Conservation (phyloP, 2,329 filamentous ascomycete genomes). For the Hypoxylon sp. region DNA sequence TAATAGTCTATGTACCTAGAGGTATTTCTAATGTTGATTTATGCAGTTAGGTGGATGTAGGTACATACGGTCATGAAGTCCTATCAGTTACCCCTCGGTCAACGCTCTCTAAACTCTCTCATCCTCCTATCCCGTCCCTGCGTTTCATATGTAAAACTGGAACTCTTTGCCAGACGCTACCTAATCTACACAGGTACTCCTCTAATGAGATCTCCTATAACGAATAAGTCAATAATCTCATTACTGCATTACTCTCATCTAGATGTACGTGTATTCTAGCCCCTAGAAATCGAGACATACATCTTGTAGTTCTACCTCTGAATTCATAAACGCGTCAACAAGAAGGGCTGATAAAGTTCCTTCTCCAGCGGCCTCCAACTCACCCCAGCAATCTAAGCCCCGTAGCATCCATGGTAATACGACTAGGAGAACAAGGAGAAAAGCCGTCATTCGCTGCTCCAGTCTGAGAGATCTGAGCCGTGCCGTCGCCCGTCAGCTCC, state of each 20-base stretch:
- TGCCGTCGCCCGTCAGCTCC: constrained; percentile 35
- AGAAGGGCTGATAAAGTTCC: constrained; percentile 20
- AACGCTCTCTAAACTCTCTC: constrained; percentile 16
- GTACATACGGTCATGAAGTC: neutral
- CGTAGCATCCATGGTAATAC: constrained; percentile 24
- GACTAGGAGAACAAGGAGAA: constrained; percentile 11
- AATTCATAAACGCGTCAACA: constrained; percentile 29
- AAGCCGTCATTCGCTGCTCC: constrained; percentile 20
- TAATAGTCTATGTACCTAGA: neutral
- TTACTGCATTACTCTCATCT: neutral
- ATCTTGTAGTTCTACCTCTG: constrained; percentile 6
- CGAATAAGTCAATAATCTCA: neutral
- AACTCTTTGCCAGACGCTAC: neutral
- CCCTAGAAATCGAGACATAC: constrained; percentile 1
- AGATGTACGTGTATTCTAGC: neutral
- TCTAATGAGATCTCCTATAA: neutral
- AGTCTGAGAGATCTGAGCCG: constrained; percentile 20
- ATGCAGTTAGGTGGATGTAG: constrained; percentile 2
- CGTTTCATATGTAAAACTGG: constrained; percentile 16
- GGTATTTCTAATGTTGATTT: neutral
- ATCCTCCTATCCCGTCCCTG: constrained; percentile 5
- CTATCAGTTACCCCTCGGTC: neutral
- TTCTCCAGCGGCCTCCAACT: constrained; percentile 37
- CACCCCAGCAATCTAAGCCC: constrained; percentile 34
- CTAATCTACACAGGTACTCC: neutral